Evolutionary conservation across 768 basidiomycete species (phyloP), one percentile per base, ranked within the genome.

Genomic region (Pleurotus platypus): DNA sequence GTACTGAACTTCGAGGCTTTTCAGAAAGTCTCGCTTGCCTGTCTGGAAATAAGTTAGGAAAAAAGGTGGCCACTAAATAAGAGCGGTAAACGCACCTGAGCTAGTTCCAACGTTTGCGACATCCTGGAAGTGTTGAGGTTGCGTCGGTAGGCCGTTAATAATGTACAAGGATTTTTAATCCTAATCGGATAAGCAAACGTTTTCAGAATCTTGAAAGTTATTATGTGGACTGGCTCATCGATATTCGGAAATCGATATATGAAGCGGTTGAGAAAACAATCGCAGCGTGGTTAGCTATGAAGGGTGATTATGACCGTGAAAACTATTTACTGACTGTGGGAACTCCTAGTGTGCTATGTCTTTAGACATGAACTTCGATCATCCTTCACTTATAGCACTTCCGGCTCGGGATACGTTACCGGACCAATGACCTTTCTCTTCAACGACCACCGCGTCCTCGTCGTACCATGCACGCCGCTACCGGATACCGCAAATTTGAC

Each of bases 21-120:
- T 88, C 54, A 99, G 74, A 64, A 87, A 77, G 75, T 99, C 97
- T 69, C 97, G 84, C 71, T 98, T 99, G 65, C 82, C 91, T 13
- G 96, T 98, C 93, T 98, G 71, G n/a, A 55, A 46, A 62, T 57
- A 61, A 58, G 24, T 37, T 57, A 11, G n/a, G 13, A n/a, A 49
- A 30, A 40, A 47, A 42, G 40, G 39, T 26, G 35, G 18, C 42
- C 54, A 18, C 30, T 35, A 35, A 24, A n/a, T 26, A 22, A 6
- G 53, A 49, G 20, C 2, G 13, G 30, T 27, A 64, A 40, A 48
- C 69, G 48, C 57, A 81, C 85, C 76, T 86, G 84, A 11, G 82
- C 79, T 26, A 86, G 74, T 67, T 87, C 85, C 63, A 87, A 80
- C 49, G 85, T 86, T 67, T 82, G 81, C 54, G 84, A 78, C 82